These are phyloP conservation scores for Trichophyton equinum DNA, from an alignment of 2,329 filamentous ascomycete genomes.

Conservation along the genomic window DNA sequence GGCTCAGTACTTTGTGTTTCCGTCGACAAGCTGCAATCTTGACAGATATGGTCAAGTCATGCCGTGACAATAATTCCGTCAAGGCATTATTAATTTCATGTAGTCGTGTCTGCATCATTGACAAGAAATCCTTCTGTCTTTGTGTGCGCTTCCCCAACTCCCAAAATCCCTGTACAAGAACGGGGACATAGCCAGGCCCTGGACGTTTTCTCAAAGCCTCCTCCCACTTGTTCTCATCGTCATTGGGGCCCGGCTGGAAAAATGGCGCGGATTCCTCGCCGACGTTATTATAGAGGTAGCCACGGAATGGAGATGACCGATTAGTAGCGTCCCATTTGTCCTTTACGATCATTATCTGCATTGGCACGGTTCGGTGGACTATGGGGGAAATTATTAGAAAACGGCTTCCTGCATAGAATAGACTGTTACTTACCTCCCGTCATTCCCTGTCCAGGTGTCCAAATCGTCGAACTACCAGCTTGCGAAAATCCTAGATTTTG, in stretches of 20 bases:
- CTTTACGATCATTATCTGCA: constrained; percentile 49
- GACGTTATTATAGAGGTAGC: constrained; percentile 53
- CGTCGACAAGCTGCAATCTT: constrained; percentile 47
- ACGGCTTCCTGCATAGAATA: too few relatives aligned
- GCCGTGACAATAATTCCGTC: constrained; percentile 45
- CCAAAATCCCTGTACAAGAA: constrained; percentile 48
- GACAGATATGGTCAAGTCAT: constrained; percentile 48
- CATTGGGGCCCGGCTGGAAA: constrained; percentile 45
- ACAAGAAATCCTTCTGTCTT: constrained; percentile 45
- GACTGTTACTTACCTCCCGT: constrained; percentile 25
- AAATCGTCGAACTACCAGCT: constrained; percentile 27
- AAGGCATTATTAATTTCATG: constrained; percentile 55
- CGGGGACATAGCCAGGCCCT: constrained; percentile 44
- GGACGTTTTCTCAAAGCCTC: constrained; percentile 50
- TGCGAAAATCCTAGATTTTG: constrained; percentile 28
- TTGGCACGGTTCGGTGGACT: constrained; percentile 49
- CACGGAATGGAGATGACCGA: constrained; percentile 43
- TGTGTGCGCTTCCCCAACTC: constrained; percentile 46
- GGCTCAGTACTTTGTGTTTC: constrained; percentile 47
- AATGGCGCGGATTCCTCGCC: constrained; percentile 48
- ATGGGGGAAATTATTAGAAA: not conserved
- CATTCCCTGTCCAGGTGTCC: constrained; percentile 33
- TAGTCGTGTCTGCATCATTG: constrained; percentile 44
- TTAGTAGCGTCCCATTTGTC: constrained; percentile 48
- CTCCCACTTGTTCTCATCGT: constrained; percentile 52